Evolutionary conservation across 768 basidiomycete genomes (phyloP).

Genomic region (Lanmaoa rubissima): DNA sequence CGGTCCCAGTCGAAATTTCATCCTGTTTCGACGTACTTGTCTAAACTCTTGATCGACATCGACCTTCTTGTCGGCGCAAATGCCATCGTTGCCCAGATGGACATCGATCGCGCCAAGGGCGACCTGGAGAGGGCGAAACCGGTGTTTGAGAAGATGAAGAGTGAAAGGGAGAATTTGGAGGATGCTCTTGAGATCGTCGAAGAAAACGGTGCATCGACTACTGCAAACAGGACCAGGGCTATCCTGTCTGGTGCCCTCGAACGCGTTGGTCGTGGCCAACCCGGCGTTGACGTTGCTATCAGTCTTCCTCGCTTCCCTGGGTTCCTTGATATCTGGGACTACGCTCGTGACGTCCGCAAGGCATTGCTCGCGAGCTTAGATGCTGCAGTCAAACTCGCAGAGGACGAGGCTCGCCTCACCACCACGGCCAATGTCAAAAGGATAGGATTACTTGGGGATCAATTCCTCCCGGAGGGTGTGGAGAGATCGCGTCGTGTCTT

Average conservation of each 20-base stretch:
- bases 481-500: constrained; percentile 83
- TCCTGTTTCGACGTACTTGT: constrained; percentile 89
- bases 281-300: constrained; percentile 52
- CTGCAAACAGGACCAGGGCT: constrained; percentile 52
- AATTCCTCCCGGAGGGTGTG: constrained; percentile 75
- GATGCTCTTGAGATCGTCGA: constrained; percentile 77
- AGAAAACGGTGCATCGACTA: constrained; percentile 61
- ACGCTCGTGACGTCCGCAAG: constrained; percentile 74
- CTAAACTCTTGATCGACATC: constrained; percentile 85
- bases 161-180: constrained; percentile 69
- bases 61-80: constrained; percentile 86
- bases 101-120: constrained; percentile 66
- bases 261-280: constrained; percentile 71
- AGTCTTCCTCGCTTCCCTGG: constrained; percentile 82
- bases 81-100: constrained; percentile 77
- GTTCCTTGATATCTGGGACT: constrained; percentile 79
- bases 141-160: constrained; percentile 85
- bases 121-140: constrained; percentile 73
- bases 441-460: constrained; percentile 68
- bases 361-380: constrained; percentile 82
- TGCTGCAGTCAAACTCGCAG: constrained; percentile 71
- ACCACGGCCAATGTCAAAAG: constrained; percentile 64
- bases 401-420: constrained; percentile 75
- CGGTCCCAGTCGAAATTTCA: constrained; percentile 95
- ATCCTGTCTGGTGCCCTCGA: constrained; percentile 70